Evolutionary conservation across 306 rosid species (phyloP).

Genomic region (Cicer cuneatum): DNA sequence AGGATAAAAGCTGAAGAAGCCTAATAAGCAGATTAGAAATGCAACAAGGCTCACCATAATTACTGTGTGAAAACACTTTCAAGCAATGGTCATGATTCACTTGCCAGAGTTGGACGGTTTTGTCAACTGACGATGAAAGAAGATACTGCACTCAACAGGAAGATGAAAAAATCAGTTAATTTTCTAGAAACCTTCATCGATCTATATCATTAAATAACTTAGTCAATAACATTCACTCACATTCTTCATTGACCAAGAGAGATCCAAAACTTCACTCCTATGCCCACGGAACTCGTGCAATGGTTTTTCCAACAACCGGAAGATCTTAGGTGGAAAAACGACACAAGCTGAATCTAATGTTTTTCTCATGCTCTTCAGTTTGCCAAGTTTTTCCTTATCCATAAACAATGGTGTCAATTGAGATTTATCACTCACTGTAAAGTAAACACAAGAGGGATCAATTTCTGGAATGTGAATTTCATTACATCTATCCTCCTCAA

Average conservation of each 20-base stretch:
- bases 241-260: constrained; percentile 91
- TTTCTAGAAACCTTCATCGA: background rate
- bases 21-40: constrained; percentile 23
- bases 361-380: constrained; percentile 61
- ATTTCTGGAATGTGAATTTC: constrained; percentile 78
- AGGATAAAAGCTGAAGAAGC: constrained; percentile 33
- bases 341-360: constrained; percentile 88
- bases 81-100: constrained; percentile 73
- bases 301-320: constrained; percentile 80
- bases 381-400: constrained; percentile 71
- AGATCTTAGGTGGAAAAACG: constrained; percentile 79
- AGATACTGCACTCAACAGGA: constrained; percentile 67
- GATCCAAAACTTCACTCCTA: constrained; percentile 73
- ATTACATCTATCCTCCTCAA: constrained; percentile 78
- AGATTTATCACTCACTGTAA: constrained; percentile 74
- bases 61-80: constrained; percentile 83
- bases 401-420: constrained; percentile 75
- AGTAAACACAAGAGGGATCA: constrained; percentile 86
- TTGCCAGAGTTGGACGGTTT: constrained; percentile 91
- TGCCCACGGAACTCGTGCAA: constrained; percentile 90
- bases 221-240: constrained; percentile 62
- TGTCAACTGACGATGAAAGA: constrained; percentile 85
- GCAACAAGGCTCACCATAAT: constrained; percentile 69
- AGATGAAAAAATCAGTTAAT: constrained; percentile 37
- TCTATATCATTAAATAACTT: constrained; percentile 29